A percentile compares a stretch with the other conserved stretches of the same genome.
These are phyloP conservation scores for Dryas integrifolia DNA, from an alignment of 331 rosid genomes.

Conservation along the genomic window DNA sequence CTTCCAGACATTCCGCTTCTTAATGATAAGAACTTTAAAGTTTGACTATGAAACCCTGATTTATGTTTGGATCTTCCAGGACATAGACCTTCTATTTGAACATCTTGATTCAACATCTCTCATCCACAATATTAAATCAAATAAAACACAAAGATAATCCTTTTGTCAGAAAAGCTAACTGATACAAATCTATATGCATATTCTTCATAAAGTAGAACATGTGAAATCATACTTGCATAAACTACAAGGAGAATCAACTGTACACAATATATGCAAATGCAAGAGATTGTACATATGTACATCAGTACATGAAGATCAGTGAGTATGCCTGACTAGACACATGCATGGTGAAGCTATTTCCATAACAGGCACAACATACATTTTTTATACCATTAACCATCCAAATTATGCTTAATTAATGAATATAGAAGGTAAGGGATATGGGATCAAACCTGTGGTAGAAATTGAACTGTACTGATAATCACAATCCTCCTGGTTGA, in stretches of 20 bases:
- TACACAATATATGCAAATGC: background rate
- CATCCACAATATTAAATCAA: background rate
- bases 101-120: too few species aligned
- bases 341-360: constrained; percentile 6
- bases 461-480: constrained; percentile 70
- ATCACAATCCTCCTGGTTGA: constrained; percentile 83
- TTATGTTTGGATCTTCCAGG: background rate
- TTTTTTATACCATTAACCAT: constrained; percentile 5
- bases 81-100: constrained; percentile 9
- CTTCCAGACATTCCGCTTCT: background rate
- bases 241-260: background rate
- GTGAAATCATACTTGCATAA: background rate
- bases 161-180: background rate
- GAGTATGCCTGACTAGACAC: background rate
- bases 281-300: background rate
- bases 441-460: constrained; percentile 59
- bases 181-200: background rate
- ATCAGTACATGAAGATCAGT: background rate
- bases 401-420: constrained; percentile 1
- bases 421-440: background rate
- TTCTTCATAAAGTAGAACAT: background rate
- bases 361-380: background rate
- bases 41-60: background rate
- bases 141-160: background rate
- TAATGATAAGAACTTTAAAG: background rate